Evolutionary conservation across 2,329 filamentous ascomycete genomes (phyloP), one percentile per base, ranked within the genome.

Genomic region (Cladosporium sp.): DNA sequence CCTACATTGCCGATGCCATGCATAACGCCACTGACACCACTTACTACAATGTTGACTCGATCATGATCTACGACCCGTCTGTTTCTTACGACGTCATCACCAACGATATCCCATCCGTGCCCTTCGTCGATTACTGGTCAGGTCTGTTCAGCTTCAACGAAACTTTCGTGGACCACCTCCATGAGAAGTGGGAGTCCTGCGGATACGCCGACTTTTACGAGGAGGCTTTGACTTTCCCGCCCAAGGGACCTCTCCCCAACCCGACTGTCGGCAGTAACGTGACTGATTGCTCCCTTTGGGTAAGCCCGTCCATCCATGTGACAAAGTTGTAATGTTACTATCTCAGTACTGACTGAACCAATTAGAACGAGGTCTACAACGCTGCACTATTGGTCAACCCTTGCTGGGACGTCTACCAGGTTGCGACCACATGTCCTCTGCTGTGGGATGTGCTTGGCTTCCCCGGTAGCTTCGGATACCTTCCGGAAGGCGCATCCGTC

Each of bases 341-440:
- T 23, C 21, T 6, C 5, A 36, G 10, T 39, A 26, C 54, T 57
- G 54, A 57, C 54, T 16, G 13, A 18, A 57, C 5, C 7, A 10
- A 25, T 6, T 90, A 84, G 71, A 76, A 83, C 65, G 79, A 84
- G 25, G 84, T 91, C 32, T 80, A 79, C 70, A 69, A 81, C 0
- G 88, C 86, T 32, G 83, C 84, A 8, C 67, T 81, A 5, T 73
- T 79, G 1, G 76, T 86, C 36, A 95, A 95, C 78, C 91, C 91
- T 0, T 95, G 92, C 80, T 96, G 90, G 78, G 87, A 92, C 75
- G 80, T 91, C 13, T 95, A 94, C 78, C 86, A 90, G 59, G 85
- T 94, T 16, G 86, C 86, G 2, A 88, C 86, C 4, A 90, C 88
- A 14, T 95, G 91, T 74, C 91, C 91, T 0, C 69, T 88, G 2